phyloP scores from a whole-genome alignment of 106 monocot genomes.

The Platanthera guangdongensis region DNA sequence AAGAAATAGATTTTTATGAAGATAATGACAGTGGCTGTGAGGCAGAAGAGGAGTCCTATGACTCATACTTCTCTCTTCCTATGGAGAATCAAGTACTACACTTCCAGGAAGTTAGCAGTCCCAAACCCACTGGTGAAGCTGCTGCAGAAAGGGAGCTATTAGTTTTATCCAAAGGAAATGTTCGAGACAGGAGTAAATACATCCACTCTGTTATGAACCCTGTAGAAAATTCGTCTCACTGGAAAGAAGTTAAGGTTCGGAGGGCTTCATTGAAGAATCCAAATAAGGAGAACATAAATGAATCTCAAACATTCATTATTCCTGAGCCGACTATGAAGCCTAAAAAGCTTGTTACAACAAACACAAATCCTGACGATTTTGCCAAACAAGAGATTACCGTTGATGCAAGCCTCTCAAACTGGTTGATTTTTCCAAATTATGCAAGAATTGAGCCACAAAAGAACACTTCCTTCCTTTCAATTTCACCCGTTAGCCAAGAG shows the following conservation, averaged over 20 bases:
- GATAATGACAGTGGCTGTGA: slow-evolving; percentile 25
- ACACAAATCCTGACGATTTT: not conserved
- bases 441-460: slow-evolving; percentile 8
- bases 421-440: slow-evolving; percentile 37
- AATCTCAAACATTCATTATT: not conserved
- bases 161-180: slow-evolving; percentile 3
- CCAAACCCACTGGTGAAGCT: slow-evolving; percentile 3
- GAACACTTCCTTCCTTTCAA: slow-evolving; percentile 24
- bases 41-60: slow-evolving; percentile 66
- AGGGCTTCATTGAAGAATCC: not conserved
- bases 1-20: slow-evolving; percentile 1
- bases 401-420: slow-evolving; percentile 79
- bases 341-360: not conserved
- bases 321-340: slow-evolving; percentile 18
- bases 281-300: slow-evolving; percentile 10
- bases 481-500: slow-evolving; percentile 32
- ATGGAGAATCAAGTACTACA: slow-evolving; percentile 27
- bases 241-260: slow-evolving; percentile 48
- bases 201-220: slow-evolving; percentile 61
- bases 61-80: slow-evolving; percentile 61
- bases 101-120: slow-evolving; percentile 31
- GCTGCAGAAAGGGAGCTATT: not conserved
- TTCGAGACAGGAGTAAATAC: slow-evolving; percentile 43
- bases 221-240: slow-evolving; percentile 57
- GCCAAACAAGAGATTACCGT: slow-evolving; percentile 42